A percentile compares a stretch with the other conserved stretches of the same genome.
phyloP scores from a whole-genome alignment of 768 basidiomycete species.

The Grammothele lineata region DNA sequence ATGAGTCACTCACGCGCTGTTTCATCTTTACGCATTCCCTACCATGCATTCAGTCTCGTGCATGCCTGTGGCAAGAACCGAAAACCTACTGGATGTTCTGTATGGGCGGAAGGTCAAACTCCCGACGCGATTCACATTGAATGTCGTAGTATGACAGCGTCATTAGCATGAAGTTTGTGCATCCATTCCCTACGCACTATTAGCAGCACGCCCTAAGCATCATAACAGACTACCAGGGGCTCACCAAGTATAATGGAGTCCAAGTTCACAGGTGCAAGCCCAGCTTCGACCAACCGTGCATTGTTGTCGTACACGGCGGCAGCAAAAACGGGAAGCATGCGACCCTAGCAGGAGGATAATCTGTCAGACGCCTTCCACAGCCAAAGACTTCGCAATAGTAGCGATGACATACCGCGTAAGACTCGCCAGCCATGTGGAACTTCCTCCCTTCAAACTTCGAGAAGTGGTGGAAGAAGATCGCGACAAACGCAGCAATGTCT shows the following conservation, averaged over 20 bases:
- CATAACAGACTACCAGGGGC: neutral
- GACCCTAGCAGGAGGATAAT: conserved; percentile 38
- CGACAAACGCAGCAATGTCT: conserved; percentile 64
- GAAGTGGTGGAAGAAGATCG: conserved; percentile 70
- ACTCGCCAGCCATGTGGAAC: conserved; percentile 37
- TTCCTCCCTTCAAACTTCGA: conserved; percentile 56
- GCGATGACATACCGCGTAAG: conserved; percentile 48
- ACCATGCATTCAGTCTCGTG: neutral
- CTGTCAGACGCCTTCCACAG: too few species aligned
- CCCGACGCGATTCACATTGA: conserved; percentile 31
- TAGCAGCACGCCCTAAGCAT: neutral
- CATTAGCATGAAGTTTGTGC: conserved; percentile 35
- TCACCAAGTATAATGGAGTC: conserved; percentile 44
- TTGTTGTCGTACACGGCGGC: conserved; percentile 46
- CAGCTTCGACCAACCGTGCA: conserved; percentile 33
- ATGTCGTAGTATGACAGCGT: conserved; percentile 43
- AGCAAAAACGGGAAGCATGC: conserved; percentile 48
- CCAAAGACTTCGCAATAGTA: too few species aligned
- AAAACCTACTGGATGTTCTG: conserved; percentile 39
- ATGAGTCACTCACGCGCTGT: conserved; percentile 28
- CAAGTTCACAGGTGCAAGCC: conserved; percentile 43
- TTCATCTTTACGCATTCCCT: conserved; percentile 37
- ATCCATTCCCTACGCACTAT: conserved; percentile 34
- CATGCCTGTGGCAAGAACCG: neutral
- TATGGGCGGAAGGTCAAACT: conserved; percentile 30